A percentile compares a stretch with the other conserved stretches of the same genome.
These are phyloP conservation scores for Flaveria ramosissima DNA, from an alignment of 129 eudicot species.

Conservation along the genomic window DNA sequence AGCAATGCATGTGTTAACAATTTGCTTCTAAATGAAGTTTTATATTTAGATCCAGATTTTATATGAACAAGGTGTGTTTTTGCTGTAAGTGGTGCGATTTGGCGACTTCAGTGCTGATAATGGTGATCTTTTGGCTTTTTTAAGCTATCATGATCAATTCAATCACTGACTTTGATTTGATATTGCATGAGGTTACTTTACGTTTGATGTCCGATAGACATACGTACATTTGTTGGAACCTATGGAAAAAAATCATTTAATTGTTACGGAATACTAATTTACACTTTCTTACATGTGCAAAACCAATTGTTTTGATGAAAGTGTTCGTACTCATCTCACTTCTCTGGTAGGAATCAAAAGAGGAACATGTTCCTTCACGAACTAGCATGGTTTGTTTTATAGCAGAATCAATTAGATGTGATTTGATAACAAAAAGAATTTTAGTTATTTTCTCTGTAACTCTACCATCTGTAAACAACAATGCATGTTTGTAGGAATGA, in stretches of 20 bases:
- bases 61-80: constrained; percentile 4
- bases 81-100: background rate
- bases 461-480: background rate
- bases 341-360: background rate
- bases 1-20: background rate
- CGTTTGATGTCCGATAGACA: background rate
- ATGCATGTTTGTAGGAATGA: background rate
- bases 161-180: background rate
- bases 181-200: background rate
- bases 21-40: too few relatives aligned
- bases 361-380: background rate
- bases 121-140: background rate
- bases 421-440: background rate
- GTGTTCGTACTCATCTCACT: background rate
- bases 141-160: background rate
- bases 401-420: too few relatives aligned
- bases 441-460: background rate
- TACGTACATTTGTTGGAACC: too few relatives aligned
- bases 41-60: constrained; percentile 18
- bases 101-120: constrained; percentile 5
- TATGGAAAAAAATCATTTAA: background rate
- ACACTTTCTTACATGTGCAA: background rate
- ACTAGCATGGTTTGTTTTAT: too few relatives aligned
- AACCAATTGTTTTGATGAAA: background rate
- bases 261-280: background rate